These are phyloP conservation scores for Podospora fimiseda DNA, from an alignment of 495 filamentous ascomycete genomes.

Conservation along the genomic window DNA sequence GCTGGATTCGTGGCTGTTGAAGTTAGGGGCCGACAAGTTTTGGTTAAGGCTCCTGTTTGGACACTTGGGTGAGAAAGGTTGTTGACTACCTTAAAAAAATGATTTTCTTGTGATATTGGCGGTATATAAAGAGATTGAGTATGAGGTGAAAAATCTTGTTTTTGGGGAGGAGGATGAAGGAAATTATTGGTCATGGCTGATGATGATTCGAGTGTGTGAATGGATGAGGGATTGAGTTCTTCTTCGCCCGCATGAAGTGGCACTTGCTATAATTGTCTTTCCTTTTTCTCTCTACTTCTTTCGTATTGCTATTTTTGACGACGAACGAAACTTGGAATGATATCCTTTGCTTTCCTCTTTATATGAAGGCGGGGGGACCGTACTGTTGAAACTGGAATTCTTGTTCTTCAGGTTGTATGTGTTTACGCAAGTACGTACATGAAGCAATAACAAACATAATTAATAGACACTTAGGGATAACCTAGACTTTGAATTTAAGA, in stretches of 20 bases:
- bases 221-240: neutral
- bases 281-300: neutral
- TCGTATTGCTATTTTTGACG: neutral
- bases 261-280: neutral
- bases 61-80: slow-evolving; percentile 37
- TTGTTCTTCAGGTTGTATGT: too few species aligned
- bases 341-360: neutral
- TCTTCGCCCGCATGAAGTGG: neutral
- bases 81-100: too few species aligned
- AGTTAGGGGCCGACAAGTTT: slow-evolving; percentile 72
- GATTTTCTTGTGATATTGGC: neutral
- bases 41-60: slow-evolving; percentile 92
- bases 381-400: too few species aligned
- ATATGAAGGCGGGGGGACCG: too few species aligned
- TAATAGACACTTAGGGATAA: too few species aligned
- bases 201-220: neutral
- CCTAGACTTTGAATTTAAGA: too few species aligned
- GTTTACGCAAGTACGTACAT: too few species aligned
- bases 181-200: neutral
- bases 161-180: neutral
- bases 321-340: neutral
- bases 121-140: neutral
- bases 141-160: neutral
- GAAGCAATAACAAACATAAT: too few species aligned
- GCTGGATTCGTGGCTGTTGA: slow-evolving; percentile 81